Evolutionary conservation across 1,139 yeast species (phyloP).

Genomic region (Sugiyamaella novakii): DNA sequence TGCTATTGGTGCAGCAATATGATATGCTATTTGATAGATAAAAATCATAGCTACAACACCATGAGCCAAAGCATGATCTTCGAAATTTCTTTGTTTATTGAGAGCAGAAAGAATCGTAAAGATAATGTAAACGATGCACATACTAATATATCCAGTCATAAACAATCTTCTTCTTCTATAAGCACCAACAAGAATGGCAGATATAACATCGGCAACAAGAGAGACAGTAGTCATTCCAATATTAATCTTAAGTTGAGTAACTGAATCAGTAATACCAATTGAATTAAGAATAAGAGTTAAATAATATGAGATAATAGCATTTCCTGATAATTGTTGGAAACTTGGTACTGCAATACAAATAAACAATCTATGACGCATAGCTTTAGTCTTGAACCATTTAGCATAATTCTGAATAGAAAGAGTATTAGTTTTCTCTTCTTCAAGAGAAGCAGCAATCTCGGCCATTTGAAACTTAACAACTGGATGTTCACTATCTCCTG

Average conservation of each 20-base stretch:
- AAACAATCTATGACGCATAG: constrained; percentile 22
- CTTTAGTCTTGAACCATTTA: constrained; percentile 28
- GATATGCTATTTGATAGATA: constrained; percentile 23
- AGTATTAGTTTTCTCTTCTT: constrained; percentile 17
- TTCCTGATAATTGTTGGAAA: constrained; percentile 22
- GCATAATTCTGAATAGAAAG: constrained; percentile 33
- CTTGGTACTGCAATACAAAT: constrained; percentile 22
- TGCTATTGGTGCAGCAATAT: constrained; percentile 32
- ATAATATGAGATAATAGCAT: constrained; percentile 29
- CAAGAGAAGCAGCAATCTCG: constrained; percentile 24
- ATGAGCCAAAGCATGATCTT: constrained; percentile 23
- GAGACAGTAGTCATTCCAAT: constrained; percentile 23
- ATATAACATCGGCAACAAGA: constrained; percentile 23
- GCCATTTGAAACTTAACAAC: constrained; percentile 23
- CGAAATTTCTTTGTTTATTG: constrained; percentile 28
- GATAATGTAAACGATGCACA: constrained; percentile 29
- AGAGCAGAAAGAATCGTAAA: constrained; percentile 36
- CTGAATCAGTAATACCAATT: constrained; percentile 27
- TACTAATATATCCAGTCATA: constrained; percentile 38
- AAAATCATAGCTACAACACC: constrained; percentile 31
- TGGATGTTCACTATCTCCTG: constrained; percentile 28
- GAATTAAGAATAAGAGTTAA: constrained; percentile 25
- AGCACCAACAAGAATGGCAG: constrained; percentile 26
- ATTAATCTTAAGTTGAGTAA: constrained; percentile 24
- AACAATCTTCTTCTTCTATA: constrained; percentile 43